phyloP scores from a whole-genome alignment of 371 early-diverging fungal genomes.

The Phascolomyces articulosus region DNA sequence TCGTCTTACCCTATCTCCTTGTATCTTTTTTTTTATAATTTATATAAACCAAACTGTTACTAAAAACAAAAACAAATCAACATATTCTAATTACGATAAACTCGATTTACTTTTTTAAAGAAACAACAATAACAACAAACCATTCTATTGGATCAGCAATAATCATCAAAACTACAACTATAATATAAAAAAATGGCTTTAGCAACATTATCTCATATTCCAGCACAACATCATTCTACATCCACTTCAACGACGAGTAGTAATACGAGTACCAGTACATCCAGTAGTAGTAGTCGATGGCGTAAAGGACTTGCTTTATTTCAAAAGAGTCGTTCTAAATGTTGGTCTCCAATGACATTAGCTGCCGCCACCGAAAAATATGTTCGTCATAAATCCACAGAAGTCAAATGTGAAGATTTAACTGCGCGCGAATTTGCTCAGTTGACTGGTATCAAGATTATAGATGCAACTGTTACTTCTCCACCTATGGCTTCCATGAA shows the following conservation, averaged over 20 bases:
- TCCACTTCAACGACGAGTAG: not conserved
- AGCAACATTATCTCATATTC: slow-evolving; percentile 22
- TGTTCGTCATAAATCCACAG: slow-evolving; percentile 15
- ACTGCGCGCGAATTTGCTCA: slow-evolving; percentile 36
- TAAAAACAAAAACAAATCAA: too few relatives aligned
- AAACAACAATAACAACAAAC: too few relatives aligned
- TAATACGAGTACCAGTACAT: not conserved
- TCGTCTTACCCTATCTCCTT: too few relatives aligned
- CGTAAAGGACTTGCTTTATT: slow-evolving; percentile 19
- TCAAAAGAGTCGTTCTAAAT: not conserved
- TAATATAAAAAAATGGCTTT: slow-evolving; percentile 14
- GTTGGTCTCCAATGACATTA: slow-evolving; percentile 14
- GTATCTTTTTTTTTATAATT: too few relatives aligned
- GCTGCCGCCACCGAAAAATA: slow-evolving; percentile 31
- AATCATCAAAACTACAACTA: not conserved
- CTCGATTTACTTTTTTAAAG: too few relatives aligned
- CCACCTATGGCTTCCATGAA: not conserved
- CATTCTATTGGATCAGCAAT: too few relatives aligned
- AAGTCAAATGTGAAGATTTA: slow-evolving; percentile 29
- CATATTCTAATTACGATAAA: too few relatives aligned
- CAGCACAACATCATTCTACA: slow-evolving; percentile 11
- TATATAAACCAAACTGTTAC: too few relatives aligned
- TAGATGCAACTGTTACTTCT: slow-evolving; percentile 8
- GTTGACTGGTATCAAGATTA: slow-evolving; percentile 29
- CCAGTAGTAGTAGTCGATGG: slow-evolving; percentile 13